Percentiles rank a stretch among this genome's conserved stretches.
These are phyloP conservation scores for Podosphaera fusca DNA, from an alignment of 2,329 filamentous ascomycete species.

Conservation along the genomic window DNA sequence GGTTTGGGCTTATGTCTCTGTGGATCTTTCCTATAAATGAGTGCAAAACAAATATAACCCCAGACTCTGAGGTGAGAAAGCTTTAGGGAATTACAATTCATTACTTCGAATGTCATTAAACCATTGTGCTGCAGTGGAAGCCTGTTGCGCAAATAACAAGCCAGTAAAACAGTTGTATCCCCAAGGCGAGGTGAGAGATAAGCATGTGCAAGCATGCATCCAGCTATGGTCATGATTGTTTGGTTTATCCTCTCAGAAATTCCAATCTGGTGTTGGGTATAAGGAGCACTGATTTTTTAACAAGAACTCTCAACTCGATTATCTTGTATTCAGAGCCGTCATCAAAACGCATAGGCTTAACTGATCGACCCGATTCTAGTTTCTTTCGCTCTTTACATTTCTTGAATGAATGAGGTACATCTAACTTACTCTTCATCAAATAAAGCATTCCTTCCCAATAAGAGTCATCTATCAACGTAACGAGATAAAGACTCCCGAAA, in stretches of 20 bases:
- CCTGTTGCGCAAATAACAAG: neutral
- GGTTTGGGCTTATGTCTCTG: neutral
- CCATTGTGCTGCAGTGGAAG: neutral
- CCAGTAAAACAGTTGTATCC: neutral
- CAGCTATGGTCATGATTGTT: neutral
- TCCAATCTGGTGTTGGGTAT: neutral
- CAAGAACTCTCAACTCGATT: neutral
- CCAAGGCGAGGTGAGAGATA: neutral
- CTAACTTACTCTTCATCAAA: neutral
- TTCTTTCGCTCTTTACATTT: neutral
- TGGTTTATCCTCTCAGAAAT: neutral
- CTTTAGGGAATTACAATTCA: neutral
- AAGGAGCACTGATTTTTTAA: neutral
- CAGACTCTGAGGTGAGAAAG: neutral
- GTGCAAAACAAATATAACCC: neutral
- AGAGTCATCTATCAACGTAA: neutral
- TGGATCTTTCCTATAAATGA: neutral
- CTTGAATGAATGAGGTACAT: neutral
- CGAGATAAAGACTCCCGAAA: neutral
- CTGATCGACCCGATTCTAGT: neutral
- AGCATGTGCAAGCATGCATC: neutral
- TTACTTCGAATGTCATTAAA: neutral
- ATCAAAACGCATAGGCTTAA: neutral
- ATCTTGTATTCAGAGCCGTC: neutral
- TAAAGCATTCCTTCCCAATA: neutral